Base-by-base conservation (phyloP, 1,139 yeast genomes). In the Hansenula lynferdii region DNA sequence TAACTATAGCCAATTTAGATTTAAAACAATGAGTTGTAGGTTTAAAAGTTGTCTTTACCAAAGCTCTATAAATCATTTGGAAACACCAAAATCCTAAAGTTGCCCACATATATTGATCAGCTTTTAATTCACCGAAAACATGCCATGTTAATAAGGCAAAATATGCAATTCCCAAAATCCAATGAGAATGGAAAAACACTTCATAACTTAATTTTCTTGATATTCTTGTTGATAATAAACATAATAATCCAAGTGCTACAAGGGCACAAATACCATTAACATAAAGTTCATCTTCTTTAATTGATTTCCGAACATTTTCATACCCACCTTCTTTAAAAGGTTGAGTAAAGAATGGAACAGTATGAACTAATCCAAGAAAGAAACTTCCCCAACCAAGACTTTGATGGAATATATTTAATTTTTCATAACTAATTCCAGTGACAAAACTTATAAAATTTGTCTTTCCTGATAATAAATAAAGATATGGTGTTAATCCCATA, bases 401-500 rank as follows among this genome's bases (percentile, higher is more conserved):
- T 47, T 75, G 77, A 48, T 77, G 83, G 44, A 65, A 62, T 22
- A 65, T 64, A 47, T 76, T 76, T 44, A 77, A 54, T 49, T 74
- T 75, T 45, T 77, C 82, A 49, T 77, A 76, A 35, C 77, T 65
- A 20, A 75, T 62, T 10, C 81, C 82, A 0, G 81, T 75, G n/a
- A 75, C 49, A 11, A 64, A 56, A 8, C 77, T 65, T 31, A 75
- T 65, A 42, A 74, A 53, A 49, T 75, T 77, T 10, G 75, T 54
- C 53, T 77, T 76, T 5, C 82, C 82, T 0, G 78, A 68, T 42
- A 76, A 56, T 3, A 74, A 62, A 42, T 70, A 68, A 22, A 75
- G 55, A 48, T 74, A 72, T 0, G 82, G 82, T 4, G 74, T 64
- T 40, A 75, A 60, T 0, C 80, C 79, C 20, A 71, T 62, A 5